Evolutionary conservation across 768 basidiomycete genomes (phyloP).

Genomic region (Candolleomyces efflorescens): DNA sequence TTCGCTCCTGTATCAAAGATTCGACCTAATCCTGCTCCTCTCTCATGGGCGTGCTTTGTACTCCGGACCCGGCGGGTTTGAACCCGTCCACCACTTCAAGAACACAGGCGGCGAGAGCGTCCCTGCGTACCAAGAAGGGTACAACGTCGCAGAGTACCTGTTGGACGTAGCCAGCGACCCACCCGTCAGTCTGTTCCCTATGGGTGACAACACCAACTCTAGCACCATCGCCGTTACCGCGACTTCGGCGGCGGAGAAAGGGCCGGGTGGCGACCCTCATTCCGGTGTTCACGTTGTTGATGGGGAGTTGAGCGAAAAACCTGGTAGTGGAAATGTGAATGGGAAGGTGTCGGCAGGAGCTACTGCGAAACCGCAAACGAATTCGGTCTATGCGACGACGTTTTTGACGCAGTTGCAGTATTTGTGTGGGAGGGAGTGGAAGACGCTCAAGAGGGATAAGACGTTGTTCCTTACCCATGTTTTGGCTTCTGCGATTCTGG

Average conservation of each 20-base stretch:
- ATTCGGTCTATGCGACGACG: slow-evolving; percentile 56
- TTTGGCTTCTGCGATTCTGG: slow-evolving; percentile 62
- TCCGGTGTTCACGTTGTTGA: background rate
- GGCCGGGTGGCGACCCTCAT: background rate
- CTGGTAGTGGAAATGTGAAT: background rate
- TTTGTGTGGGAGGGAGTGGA: slow-evolving; percentile 82
- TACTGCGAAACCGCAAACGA: slow-evolving; percentile 3
- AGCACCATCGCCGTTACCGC: background rate
- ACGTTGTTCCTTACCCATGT: slow-evolving; percentile 81
- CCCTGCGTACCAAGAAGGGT: slow-evolving; percentile 64
- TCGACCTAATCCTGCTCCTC: slow-evolving; percentile 77
- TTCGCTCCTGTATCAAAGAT: slow-evolving; percentile 80
- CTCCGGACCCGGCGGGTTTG: slow-evolving; percentile 68
- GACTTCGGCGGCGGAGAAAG: background rate
- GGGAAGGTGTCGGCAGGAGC: background rate
- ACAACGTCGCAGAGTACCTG: slow-evolving; percentile 91
- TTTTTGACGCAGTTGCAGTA: slow-evolving; percentile 89
- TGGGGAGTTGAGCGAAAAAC: background rate
- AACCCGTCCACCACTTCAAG: slow-evolving; percentile 66
- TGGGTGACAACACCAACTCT: slow-evolving; percentile 7
- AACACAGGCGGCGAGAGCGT: slow-evolving; percentile 34
- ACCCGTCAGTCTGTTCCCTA: slow-evolving; percentile 42
- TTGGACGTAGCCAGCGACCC: slow-evolving; percentile 81
- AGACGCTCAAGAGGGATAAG: slow-evolving; percentile 76
- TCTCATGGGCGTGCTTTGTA: slow-evolving; percentile 77